Evolutionary conservation across 2,329 filamentous ascomycete genomes (phyloP), one percentile per base, ranked within the genome.

Genomic region (Mollisia scopiformis): DNA sequence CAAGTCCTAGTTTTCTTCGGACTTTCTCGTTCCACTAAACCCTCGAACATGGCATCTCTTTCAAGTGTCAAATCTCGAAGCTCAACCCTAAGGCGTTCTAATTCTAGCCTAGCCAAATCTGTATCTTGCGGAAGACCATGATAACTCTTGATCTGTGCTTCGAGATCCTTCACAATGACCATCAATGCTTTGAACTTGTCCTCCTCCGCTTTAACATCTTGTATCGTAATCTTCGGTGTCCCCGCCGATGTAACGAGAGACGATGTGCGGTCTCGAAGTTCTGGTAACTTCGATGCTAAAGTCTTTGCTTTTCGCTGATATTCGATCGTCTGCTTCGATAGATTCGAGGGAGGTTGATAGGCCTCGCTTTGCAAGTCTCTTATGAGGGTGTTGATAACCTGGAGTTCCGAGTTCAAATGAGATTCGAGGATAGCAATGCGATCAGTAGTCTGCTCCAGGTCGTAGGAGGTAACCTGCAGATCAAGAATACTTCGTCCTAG

Each of bases 1-100:
- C 57, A 70, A 57, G 54, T 67, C 59, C 77, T 75, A 2, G 61
- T 59, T 62, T 78, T 79, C 50, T 74, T 72, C 3, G 84, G 84
- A 57, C 83, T 86, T 71, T 86, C 84, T 41, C 81, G 79, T 68
- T 87, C 85, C 2, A 92, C 86, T 50, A 95, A 73, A 1, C 82
- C 84, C 72, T 94, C 92, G 72, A 96, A 96, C 57, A 92, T 80
- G 30, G 78, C 81, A 73, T 97, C 92, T 57, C 93, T 83, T 67
- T 82, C 81, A 65, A 80, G 80, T 28, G 82, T 87, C 55, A 92
- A 76, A 10, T 77, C 76, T 39, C 82, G 80, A 49, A 96, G 77
- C 69, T 92, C 86, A 1, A 78, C 77, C 62, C 90, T 84, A 46
- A 93, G 76, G 30, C 81, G 78, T 65, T 90, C 89, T 28, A 97